Evolutionary conservation across 2,329 filamentous ascomycete genomes (phyloP), one percentile per base, ranked within the genome.

Genomic region (Lachnellula cervina): DNA sequence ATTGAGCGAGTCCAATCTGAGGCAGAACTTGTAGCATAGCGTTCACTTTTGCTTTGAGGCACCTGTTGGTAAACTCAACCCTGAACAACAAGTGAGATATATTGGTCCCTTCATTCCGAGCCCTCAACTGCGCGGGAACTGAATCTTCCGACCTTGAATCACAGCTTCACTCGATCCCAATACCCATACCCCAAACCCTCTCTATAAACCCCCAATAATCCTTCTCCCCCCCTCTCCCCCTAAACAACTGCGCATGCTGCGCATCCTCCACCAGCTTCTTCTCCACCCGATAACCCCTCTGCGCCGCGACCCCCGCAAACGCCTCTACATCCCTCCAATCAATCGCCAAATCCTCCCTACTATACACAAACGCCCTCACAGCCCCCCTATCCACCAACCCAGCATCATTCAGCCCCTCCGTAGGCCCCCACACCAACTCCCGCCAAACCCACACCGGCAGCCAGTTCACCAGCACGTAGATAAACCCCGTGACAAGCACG

Each of bases 321-420:
- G 19, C 38, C 53, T 66, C 64, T 6, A 66, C 61, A 52, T 65
- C 51, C 53, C 46, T 37, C 57, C 55, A 65, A 50, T 64, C 60
- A 43, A 67, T 62, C 2, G 52, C 54, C 45, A 57, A 25, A 52
- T 66, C 65, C 47, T 66, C 64, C 38, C 64, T 62, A 23, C 64
- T 67, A 56, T 69, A 69, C 5, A 69, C 44, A 58, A 64, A 69
- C 6, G 52, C 62, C 50, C 59, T 60, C 8, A 61, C 17, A 19
- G 52, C 52, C 8, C 49, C 43, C 35, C 51, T 32, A 8, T 55
- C 42, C 11, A 67, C 37, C 5, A 66, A 13, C 6, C 46, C 44
- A n/a, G 43, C n/a, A 49, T 62, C 55, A 40, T 61, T 61, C 23
- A 62, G 45, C 1, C 59, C 61, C 3, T 61, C 55, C 11, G 50